Evolutionary conservation across 2,329 filamentous ascomycete species (phyloP).

Genomic region (Westerdykella aurantiaca): DNA sequence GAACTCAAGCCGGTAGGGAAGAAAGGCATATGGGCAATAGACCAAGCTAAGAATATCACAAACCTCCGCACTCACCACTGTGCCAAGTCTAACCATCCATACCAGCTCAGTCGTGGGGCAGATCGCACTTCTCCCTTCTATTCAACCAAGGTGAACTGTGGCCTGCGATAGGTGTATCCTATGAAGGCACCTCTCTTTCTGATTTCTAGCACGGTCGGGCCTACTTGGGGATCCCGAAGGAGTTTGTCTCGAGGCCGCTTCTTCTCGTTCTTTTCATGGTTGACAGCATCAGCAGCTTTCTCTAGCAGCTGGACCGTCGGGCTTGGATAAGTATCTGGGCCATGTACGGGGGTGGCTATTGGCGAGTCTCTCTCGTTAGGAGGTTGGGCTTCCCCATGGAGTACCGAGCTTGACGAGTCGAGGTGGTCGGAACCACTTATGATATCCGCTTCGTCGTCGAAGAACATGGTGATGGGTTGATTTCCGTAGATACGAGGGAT

Average conservation of each 20-base stretch:
- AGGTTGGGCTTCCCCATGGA: not conserved
- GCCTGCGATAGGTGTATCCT: conserved; percentile 77
- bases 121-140: conserved; percentile 12
- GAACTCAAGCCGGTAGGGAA: no score
- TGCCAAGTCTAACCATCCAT: no score
- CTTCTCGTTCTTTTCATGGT: conserved; percentile 58
- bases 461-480: conserved; percentile 67
- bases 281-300: conserved; percentile 7
- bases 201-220: conserved; percentile 65
- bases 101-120: no score
- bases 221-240: conserved; percentile 65
- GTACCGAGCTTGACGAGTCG: conserved; percentile 31
- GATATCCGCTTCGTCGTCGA: conserved; percentile 74
- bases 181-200: conserved; percentile 79
- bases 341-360: not conserved
- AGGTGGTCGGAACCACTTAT: conserved; percentile 35
- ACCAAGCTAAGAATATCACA: no score
- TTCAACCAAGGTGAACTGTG: conserved; percentile 28
- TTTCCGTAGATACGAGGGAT: conserved; percentile 60
- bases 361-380: not conserved
- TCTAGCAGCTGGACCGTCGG: not conserved
- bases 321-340: not conserved
- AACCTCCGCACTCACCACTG: no score
- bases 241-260: conserved; percentile 81
- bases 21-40: no score